phyloP scores from a whole-genome alignment of 495 filamentous ascomycete genomes.

The Annulohypoxylon nitens region DNA sequence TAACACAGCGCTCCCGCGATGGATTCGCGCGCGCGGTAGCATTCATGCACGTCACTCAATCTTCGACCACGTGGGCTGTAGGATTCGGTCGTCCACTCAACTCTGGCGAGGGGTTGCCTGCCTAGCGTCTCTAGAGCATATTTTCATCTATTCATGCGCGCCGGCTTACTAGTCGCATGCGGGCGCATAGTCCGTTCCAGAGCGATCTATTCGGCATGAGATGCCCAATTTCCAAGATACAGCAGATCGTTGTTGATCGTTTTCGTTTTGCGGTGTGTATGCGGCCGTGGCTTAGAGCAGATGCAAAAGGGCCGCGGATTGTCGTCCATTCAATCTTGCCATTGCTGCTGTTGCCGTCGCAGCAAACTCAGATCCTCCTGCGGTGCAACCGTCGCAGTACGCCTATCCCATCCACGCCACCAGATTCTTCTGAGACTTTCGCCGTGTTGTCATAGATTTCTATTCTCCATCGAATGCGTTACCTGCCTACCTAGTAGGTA shows the following conservation, averaged over 20 bases:
- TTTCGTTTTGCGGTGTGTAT: constrained; percentile 24
- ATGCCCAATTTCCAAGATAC: constrained; percentile 27
- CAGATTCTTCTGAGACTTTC: constrained; percentile 16
- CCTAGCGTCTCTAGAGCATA: background rate
- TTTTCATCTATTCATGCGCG: constrained; percentile 7
- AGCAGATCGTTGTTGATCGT: constrained; percentile 25
- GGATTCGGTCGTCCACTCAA: constrained; percentile 33
- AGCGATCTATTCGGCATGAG: constrained; percentile 36
- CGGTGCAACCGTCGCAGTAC: constrained; percentile 29
- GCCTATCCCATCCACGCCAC: constrained; percentile 22
- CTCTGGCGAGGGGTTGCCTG: constrained; percentile 5
- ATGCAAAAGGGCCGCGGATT: background rate
- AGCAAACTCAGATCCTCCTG: constrained; percentile 40
- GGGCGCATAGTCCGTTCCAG: constrained; percentile 31
- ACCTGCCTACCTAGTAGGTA: background rate
- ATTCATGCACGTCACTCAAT: constrained; percentile 48
- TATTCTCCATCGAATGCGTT: constrained; percentile 3
- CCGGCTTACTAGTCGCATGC: constrained; percentile 41
- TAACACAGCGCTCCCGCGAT: constrained; percentile 9
- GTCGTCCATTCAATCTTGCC: background rate
- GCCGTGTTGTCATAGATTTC: constrained; percentile 2
- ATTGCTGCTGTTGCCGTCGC: constrained; percentile 13
- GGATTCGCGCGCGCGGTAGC: constrained; percentile 36
- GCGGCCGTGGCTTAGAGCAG: constrained; percentile 11
- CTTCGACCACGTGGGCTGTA: constrained; percentile 45